phyloP scores from a whole-genome alignment of 768 basidiomycete species.

The Boletus vinaceobasis region DNA sequence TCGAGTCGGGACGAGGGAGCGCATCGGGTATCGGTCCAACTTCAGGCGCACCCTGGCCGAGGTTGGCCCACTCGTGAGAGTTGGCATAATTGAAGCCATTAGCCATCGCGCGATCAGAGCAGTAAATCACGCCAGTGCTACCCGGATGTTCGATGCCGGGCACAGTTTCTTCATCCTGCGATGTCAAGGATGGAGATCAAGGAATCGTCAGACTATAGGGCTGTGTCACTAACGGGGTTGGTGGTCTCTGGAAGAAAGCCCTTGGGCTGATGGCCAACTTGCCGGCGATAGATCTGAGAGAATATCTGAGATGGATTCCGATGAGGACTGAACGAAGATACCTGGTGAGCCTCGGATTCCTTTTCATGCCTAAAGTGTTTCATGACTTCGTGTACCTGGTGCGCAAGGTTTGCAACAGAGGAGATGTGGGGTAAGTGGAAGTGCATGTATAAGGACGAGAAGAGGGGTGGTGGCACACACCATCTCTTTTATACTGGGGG shows the following conservation, averaged over 20 bases:
- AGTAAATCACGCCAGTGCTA: constrained; percentile 70
- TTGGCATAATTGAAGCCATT: constrained; percentile 84
- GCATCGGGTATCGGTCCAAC: constrained; percentile 81
- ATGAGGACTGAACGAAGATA: constrained; percentile 22
- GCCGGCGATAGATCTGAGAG: constrained; percentile 68
- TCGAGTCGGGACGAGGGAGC: constrained; percentile 57
- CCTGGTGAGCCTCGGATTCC: constrained; percentile 87
- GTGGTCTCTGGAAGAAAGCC: constrained; percentile 63
- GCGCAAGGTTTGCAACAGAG: constrained; percentile 33
- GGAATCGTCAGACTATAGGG: neutral
- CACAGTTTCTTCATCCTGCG: constrained; percentile 81
- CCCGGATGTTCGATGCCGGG: constrained; percentile 83
- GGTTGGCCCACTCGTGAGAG: constrained; percentile 80
- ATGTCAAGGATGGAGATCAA: constrained; percentile 4
- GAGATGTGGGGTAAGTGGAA: constrained; percentile 27
- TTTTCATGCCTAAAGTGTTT: constrained; percentile 70
- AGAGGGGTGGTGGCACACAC: constrained; percentile 26
- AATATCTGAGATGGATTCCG: neutral
- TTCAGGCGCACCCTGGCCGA: constrained; percentile 92
- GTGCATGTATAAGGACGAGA: constrained; percentile 18
- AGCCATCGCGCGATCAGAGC: constrained; percentile 91
- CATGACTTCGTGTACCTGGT: constrained; percentile 68
- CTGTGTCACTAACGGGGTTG: constrained; percentile 52
- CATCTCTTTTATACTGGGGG: constrained; percentile 42
- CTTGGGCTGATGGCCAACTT: constrained; percentile 66